Conservation (phyloP, 2,329 filamentous ascomycete species). For the Neofusicoccum laricinum region DNA sequence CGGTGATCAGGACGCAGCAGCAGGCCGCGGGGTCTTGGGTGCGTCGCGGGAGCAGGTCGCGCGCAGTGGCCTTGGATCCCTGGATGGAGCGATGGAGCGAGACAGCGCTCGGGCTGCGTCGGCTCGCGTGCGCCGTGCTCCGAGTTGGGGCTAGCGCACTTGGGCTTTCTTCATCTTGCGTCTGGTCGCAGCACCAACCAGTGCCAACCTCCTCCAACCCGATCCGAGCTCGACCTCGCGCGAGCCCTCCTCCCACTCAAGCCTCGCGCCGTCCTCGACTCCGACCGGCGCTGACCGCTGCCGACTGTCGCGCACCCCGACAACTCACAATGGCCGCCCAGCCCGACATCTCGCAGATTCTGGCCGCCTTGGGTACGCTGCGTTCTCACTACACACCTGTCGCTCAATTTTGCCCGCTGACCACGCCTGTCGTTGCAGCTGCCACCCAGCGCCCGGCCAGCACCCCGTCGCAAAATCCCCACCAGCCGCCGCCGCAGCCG, state of each 20-base stretch:
- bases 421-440: slow-evolving; percentile 20
- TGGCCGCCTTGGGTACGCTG: slow-evolving; percentile 36
- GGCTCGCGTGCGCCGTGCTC: slow-evolving; percentile 5
- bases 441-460: slow-evolving; percentile 50
- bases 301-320: not conserved
- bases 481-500: slow-evolving; percentile 38
- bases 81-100: too few species aligned
- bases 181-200: slow-evolving; percentile 11
- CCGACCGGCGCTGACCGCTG: not conserved
- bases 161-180: slow-evolving; percentile 13
- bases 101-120: not conserved
- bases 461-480: slow-evolving; percentile 47
- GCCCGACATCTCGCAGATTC: slow-evolving; percentile 38
- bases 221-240: slow-evolving; percentile 1
- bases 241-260: not conserved
- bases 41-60: too few species aligned
- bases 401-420: slow-evolving; percentile 1
- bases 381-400: not conserved
- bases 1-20: too few species aligned
- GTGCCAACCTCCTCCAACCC: slow-evolving; percentile 3
- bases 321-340: slow-evolving; percentile 28
- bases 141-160: slow-evolving; percentile 1
- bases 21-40: too few species aligned
- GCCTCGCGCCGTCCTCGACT: not conserved
- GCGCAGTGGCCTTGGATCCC: too few species aligned